phyloP scores from a whole-genome alignment of 2,329 filamentous ascomycete species.

The Hymenoscyphus repandus region DNA sequence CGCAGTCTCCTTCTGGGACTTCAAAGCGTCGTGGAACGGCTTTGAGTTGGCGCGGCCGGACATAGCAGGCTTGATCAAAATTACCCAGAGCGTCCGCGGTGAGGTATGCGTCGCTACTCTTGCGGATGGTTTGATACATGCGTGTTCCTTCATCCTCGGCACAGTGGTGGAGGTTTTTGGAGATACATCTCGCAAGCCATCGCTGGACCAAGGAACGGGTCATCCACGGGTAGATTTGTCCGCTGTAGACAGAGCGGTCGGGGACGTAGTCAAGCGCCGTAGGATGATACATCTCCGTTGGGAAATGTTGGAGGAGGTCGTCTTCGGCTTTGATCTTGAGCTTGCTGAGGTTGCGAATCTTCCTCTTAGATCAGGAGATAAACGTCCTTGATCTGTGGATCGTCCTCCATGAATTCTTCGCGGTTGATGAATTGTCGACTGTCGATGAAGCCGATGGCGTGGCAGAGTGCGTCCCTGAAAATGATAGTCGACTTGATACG shows the following conservation, averaged over 20 bases:
- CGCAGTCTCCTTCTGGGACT: conserved; percentile 15
- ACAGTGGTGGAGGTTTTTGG: conserved; percentile 16
- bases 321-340: conserved; percentile 23
- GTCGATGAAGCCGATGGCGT: conserved; percentile 23
- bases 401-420: conserved; percentile 4
- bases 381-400: conserved; percentile 10
- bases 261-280: conserved; percentile 12
- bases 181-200: conserved; percentile 15
- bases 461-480: conserved; percentile 28
- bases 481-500: conserved; percentile 25
- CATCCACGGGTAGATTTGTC: conserved; percentile 29
- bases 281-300: conserved; percentile 19
- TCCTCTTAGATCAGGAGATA: conserved; percentile 13
- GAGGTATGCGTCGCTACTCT: conserved; percentile 17
- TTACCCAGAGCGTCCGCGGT: conserved; percentile 4
- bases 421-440: conserved; percentile 13
- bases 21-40: conserved; percentile 9
- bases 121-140: conserved; percentile 22
- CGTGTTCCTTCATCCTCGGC: conserved; percentile 24
- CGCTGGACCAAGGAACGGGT: conserved; percentile 22
- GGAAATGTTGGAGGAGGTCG: conserved; percentile 20
- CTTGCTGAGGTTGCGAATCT: conserved; percentile 18
- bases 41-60: conserved; percentile 12
- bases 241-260: conserved; percentile 23
- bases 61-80: conserved; percentile 19